Evolutionary conservation across 495 filamentous ascomycete species (phyloP).

Genomic region (Aspergillus haitiensis): DNA sequence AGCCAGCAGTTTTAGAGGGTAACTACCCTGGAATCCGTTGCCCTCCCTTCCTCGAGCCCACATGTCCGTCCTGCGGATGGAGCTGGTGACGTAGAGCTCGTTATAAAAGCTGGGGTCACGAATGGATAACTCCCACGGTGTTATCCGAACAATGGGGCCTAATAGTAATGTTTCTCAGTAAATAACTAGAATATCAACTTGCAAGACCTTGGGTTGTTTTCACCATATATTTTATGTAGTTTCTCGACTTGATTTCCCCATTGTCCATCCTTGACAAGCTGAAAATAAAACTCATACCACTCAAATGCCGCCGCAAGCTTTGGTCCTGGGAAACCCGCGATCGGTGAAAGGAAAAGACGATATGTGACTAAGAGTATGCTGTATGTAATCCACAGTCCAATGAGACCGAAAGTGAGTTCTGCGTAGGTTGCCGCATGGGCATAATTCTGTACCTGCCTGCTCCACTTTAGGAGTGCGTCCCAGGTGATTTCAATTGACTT

Average conservation of each 20-base stretch:
- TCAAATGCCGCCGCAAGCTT: neutral
- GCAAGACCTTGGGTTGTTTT: neutral
- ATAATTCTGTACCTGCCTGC: neutral
- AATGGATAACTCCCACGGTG: neutral
- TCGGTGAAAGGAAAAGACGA: neutral
- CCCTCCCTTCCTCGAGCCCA: slow-evolving; percentile 1
- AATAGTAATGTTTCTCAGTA: neutral
- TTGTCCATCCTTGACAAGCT: neutral
- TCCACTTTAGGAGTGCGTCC: neutral
- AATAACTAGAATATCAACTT: neutral
- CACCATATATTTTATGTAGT: neutral
- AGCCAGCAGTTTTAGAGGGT: neutral
- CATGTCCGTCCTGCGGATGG: neutral
- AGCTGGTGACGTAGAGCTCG: neutral
- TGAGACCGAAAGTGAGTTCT: neutral
- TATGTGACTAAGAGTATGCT: neutral
- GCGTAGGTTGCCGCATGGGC: neutral
- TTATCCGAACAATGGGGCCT: slow-evolving; percentile 1
- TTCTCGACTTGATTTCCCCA: neutral
- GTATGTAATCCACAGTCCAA: neutral
- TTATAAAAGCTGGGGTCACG: neutral
- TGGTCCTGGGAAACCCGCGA: slow-evolving; percentile 1
- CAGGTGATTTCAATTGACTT: neutral
- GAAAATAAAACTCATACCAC: slow-evolving; percentile 6
- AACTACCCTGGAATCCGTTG: neutral